Percentiles rank a stretch among this genome's conserved stretches.
phyloP scores from a whole-genome alignment of 202 grass and related monocot species.

The Musa balbisiana region DNA sequence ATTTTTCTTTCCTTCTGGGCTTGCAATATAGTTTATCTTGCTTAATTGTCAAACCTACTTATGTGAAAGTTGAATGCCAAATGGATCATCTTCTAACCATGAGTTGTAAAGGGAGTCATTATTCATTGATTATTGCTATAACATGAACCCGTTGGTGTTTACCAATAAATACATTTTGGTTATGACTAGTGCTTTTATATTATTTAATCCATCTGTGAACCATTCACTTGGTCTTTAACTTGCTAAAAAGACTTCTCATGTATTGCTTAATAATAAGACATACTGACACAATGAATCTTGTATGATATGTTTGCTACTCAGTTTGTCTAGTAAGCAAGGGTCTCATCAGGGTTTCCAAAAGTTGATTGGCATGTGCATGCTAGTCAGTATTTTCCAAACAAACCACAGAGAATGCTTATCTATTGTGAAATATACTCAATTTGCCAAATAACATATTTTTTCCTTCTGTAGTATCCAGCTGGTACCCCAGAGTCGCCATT shows the following conservation, averaged over 20 bases:
- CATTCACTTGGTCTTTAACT: not conserved
- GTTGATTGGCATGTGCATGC: not conserved
- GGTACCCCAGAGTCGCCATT: conserved; percentile 68
- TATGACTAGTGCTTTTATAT: not conserved
- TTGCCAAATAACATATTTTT: not conserved
- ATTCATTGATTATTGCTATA: not conserved
- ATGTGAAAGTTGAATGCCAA: too few species aligned
- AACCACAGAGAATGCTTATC: not conserved
- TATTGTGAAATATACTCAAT: not conserved
- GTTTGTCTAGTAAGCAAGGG: not conserved
- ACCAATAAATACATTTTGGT: not conserved
- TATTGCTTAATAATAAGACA: not conserved
- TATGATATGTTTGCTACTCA: not conserved
- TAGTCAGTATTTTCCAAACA: not conserved
- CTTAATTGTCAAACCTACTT: not conserved
- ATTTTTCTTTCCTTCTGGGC: not conserved
- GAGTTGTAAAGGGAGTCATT: too few species aligned
- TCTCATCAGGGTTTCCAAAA: not conserved
- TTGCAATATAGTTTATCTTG: not conserved
- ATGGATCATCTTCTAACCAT: too few species aligned
- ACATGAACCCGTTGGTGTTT: too few species aligned
- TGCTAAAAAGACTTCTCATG: not conserved
- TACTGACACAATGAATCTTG: not conserved
- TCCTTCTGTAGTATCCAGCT: conserved; percentile 54
- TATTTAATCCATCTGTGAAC: not conserved